phyloP scores from a whole-genome alignment of 78 protist species.

The Dictyostelium firmibasis region DNA sequence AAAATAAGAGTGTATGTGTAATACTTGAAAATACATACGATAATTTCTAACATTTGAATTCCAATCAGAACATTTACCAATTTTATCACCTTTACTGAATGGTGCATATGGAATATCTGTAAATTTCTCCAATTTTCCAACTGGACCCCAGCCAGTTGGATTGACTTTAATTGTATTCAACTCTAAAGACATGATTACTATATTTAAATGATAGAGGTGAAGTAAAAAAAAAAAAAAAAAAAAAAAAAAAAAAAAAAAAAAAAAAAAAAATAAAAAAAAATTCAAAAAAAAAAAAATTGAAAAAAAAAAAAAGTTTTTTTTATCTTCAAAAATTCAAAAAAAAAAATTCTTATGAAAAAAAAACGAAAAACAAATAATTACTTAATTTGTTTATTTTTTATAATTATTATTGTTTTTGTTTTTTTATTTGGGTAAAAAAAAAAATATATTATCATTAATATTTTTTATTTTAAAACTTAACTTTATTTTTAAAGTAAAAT shows the following conservation, averaged over 20 bases:
- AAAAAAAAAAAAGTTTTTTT: too few relatives aligned
- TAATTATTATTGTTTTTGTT: too few relatives aligned
- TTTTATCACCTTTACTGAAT: constrained; percentile 68
- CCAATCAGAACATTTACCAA: constrained; percentile 80
- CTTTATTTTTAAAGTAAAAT: too few relatives aligned
- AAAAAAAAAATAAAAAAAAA: not conserved
- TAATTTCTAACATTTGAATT: constrained; percentile 50
- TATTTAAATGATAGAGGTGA: not conserved
- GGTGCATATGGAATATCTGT: constrained; percentile 77
- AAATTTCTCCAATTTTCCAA: constrained; percentile 43
- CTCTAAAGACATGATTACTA: constrained; percentile 30
- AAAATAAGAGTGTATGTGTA: not conserved
- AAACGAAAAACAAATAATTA: too few relatives aligned
- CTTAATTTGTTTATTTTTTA: too few relatives aligned
- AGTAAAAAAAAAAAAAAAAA: not conserved
- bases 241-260: not conserved
- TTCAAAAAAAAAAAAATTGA: not conserved
- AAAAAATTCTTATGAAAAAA: too few relatives aligned
- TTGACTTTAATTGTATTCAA: constrained; percentile 21
- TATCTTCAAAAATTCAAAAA: too few relatives aligned
- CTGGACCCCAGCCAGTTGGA: constrained; percentile 76
- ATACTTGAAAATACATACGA: not conserved
- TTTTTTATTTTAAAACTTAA: too few relatives aligned
- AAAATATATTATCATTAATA: too few relatives aligned
- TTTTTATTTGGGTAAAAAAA: too few relatives aligned